Evolutionary conservation across 768 basidiomycete species (phyloP).

Genomic region (Plicaturopsis crispa): DNA sequence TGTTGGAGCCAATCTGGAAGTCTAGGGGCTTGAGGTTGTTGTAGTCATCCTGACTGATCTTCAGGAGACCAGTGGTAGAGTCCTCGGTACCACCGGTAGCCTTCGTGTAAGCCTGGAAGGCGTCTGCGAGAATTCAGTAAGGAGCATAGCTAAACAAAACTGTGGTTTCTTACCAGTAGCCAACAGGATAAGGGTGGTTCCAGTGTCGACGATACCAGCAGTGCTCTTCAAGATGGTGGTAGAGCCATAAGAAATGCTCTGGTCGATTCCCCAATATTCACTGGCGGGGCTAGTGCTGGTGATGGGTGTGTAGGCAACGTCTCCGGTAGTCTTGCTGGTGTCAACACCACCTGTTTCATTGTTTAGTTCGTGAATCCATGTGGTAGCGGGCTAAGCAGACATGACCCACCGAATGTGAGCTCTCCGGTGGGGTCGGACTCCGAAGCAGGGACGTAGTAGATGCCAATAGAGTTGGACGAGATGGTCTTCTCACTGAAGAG

Average conservation of each 20-base stretch:
- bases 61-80: conserved; percentile 44
- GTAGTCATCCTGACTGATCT: conserved; percentile 44
- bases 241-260: conserved; percentile 14
- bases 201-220: conserved; percentile 22
- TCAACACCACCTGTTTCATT: conserved; percentile 8
- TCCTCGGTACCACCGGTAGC: conserved; percentile 19
- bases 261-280: conserved; percentile 14
- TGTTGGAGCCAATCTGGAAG: conserved; percentile 37
- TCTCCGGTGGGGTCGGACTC: conserved; percentile 12
- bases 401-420: conserved; percentile 24
- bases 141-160: not conserved
- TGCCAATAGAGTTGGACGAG: conserved; percentile 12
- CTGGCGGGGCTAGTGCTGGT: conserved; percentile 5
- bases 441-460: conserved; percentile 18
- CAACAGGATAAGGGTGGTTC: conserved; percentile 18
- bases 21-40: conserved; percentile 42
- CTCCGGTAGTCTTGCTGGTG: conserved; percentile 17
- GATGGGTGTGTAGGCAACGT: conserved; percentile 16
- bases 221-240: conserved; percentile 8
- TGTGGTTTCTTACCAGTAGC: conserved; percentile 18
- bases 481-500: conserved; percentile 19
- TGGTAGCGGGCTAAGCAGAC: not conserved
- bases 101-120: conserved; percentile 18
- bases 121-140: conserved; percentile 9
- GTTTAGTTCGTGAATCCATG: not conserved